Evolutionary conservation across 108 stramenopile species (phyloP), one percentile per base, ranked within the genome.

Genomic region (Nitzschia sp.): DNA sequence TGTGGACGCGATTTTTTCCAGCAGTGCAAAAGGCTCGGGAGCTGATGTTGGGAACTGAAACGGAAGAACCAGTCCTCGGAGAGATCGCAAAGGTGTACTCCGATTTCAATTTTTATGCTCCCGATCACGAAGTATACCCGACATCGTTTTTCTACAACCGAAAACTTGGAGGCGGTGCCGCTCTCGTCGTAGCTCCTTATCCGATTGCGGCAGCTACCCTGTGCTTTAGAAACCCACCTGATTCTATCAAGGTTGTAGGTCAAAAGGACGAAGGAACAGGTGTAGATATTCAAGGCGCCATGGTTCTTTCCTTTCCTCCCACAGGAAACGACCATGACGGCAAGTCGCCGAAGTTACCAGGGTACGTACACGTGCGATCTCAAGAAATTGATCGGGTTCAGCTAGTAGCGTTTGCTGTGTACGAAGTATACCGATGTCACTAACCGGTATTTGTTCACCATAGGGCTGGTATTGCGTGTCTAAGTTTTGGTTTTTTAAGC

Each of bases 1-100:
- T 94, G 90, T 94, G 93, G 93, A 93, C 90, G 2, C 66, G 94
- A 48, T 95, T 95, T 70, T 95, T 95, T 41, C 94, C 94, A 2
- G 94, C 89, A 26, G 88, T 95, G 13, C 87, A 87, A 66, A 77
- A 86, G 53, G 89, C 91, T 2, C 73, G 90, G 11, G 45, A 76
- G 33, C 31, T 86, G 17, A 74, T 61, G 3, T 44, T 72, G 8
- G 78, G 83, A 13, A 31, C 50, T n/a, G 54, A 60, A 26, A 66
- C 75, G 27, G 41, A 50, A 58, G 67, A 52, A 25, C 13, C 46
- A 16, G 31, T 68, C 0, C 45, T 87, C 41, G 86, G 86, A 31
- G 83, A 84, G 31, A 81, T 87, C 28, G 73, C 81, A 21, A 63
- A 69, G 55, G 83, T 87, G 9, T 56, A 54, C 53, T 78, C 83